phyloP scores from a whole-genome alignment of 495 filamentous ascomycete species.

The Pyrenula aspistea region DNA sequence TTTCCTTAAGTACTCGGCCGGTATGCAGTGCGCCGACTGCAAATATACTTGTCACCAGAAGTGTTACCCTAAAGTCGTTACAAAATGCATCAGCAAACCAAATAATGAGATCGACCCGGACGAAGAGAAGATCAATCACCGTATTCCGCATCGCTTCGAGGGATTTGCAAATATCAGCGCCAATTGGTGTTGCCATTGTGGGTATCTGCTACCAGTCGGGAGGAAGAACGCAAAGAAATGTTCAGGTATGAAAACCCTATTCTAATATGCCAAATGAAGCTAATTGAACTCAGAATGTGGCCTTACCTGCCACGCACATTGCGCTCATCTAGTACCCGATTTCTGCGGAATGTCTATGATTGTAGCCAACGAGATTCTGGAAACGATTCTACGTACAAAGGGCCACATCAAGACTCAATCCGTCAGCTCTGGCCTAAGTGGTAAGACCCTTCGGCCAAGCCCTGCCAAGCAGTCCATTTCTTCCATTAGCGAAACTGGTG shows the following conservation, averaged over 20 bases:
- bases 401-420: slow-evolving; percentile 33
- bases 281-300: slow-evolving; percentile 59
- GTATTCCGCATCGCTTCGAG: slow-evolving; percentile 94
- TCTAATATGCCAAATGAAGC: too few species aligned
- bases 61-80: slow-evolving; percentile 94
- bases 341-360: slow-evolving; percentile 99
- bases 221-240: slow-evolving; percentile 91
- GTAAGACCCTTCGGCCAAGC: slow-evolving; percentile 52
- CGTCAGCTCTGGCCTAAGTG: slow-evolving; percentile 44
- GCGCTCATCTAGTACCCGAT: slow-evolving; percentile 91
- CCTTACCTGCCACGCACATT: slow-evolving; percentile 82
- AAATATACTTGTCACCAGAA: slow-evolving; percentile 98
- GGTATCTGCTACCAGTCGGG: slow-evolving; percentile 92
- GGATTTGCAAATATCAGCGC: slow-evolving; percentile 91
- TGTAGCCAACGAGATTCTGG: slow-evolving; percentile 82
- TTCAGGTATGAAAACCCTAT: slow-evolving; percentile 45
- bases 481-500: slow-evolving; percentile 29
- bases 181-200: slow-evolving; percentile 99
- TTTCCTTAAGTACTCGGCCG: slow-evolving; percentile 94
- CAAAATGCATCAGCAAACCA: slow-evolving; percentile 98
- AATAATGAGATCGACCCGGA: slow-evolving; percentile 97
- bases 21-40: slow-evolving; percentile 99
- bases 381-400: slow-evolving; percentile 30
- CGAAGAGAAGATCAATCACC: slow-evolving; percentile 98
- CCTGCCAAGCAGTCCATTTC: slow-evolving; percentile 21